Percentiles rank a stretch among this genome's conserved stretches.
These are phyloP conservation scores for Quillaja saponaria DNA, from an alignment of 306 rosid species.

Conservation along the genomic window DNA sequence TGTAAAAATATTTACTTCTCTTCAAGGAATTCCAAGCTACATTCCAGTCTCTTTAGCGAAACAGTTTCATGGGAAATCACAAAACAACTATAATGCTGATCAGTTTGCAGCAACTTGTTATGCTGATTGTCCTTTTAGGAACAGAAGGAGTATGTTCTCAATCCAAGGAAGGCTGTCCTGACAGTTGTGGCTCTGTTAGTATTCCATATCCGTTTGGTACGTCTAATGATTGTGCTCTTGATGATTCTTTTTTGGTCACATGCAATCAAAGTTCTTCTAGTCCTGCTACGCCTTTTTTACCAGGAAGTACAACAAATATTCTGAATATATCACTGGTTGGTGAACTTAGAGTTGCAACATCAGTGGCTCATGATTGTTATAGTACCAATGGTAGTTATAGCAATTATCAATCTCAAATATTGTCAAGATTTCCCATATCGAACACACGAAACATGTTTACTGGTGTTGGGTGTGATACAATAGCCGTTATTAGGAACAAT, in stretches of 20 bases:
- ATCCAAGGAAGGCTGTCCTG: conserved; percentile 1
- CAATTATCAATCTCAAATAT: background rate
- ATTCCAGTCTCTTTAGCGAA: no score
- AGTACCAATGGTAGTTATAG: background rate
- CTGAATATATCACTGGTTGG: conserved; percentile 17
- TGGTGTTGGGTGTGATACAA: conserved; percentile 15
- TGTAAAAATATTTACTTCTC: no score
- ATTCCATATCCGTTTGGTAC: conserved; percentile 15
- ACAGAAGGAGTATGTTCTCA: background rate
- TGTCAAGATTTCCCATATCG: conserved; percentile 11
- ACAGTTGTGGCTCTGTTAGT: conserved; percentile 12
- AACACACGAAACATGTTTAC: conserved; percentile 18
- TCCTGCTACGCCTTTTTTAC: background rate
- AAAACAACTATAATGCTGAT: no score
- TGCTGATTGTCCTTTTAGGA: background rate
- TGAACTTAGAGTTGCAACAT: conserved; percentile 2
- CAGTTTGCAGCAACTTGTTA: no score
- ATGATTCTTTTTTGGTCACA: conserved; percentile 14
- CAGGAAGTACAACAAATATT: background rate
- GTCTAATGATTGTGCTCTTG: conserved; percentile 11
- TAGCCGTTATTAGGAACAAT: background rate
- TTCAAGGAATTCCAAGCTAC: no score
- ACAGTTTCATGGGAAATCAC: no score
- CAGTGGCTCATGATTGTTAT: conserved; percentile 7
- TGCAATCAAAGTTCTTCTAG: background rate